Evolutionary conservation across 495 filamentous ascomycete species (phyloP).

Genomic region (Annulohypoxylon stygium): DNA sequence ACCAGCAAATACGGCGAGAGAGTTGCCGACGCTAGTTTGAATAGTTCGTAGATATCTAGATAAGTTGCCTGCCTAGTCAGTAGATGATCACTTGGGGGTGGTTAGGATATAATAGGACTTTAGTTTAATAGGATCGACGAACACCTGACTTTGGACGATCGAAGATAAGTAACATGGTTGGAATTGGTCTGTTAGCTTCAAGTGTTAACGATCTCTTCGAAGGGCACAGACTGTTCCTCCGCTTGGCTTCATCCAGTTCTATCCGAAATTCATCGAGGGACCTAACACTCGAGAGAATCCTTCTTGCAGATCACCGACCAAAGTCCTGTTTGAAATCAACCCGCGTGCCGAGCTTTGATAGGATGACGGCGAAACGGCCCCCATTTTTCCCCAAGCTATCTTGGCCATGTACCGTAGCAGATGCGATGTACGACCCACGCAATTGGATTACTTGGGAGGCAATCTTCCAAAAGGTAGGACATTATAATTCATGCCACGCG

Average conservation of each 20-base stretch:
- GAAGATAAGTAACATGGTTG: slow-evolving; percentile 16
- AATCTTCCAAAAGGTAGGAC: slow-evolving; percentile 4
- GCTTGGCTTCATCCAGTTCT: neutral
- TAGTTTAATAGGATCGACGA: slow-evolving; percentile 4
- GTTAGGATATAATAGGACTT: neutral
- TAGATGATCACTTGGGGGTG: neutral
- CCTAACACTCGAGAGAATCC: slow-evolving; percentile 14
- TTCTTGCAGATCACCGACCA: slow-evolving; percentile 26
- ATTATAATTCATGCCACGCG: slow-evolving; percentile 30
- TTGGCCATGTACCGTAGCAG: slow-evolving; percentile 23
- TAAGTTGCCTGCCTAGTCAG: slow-evolving; percentile 11
- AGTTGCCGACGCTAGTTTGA: slow-evolving; percentile 11
- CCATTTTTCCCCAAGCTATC: slow-evolving; percentile 41
- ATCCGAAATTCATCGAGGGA: slow-evolving; percentile 22
- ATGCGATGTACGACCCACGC: slow-evolving; percentile 34
- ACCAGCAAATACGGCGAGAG: slow-evolving; percentile 13
- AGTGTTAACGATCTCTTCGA: neutral
- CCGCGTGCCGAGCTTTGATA: slow-evolving; percentile 33
- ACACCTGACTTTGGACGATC: neutral
- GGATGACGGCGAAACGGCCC: slow-evolving; percentile 37
- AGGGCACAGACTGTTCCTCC: neutral
- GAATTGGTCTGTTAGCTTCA: slow-evolving; percentile 10
- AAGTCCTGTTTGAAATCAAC: slow-evolving; percentile 43
- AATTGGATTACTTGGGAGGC: slow-evolving; percentile 19
- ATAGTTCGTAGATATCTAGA: slow-evolving; percentile 13